These are phyloP conservation scores for Paramecium tetraurelia DNA, from an alignment of 73 alveolate genomes.

Conservation along the genomic window DNA sequence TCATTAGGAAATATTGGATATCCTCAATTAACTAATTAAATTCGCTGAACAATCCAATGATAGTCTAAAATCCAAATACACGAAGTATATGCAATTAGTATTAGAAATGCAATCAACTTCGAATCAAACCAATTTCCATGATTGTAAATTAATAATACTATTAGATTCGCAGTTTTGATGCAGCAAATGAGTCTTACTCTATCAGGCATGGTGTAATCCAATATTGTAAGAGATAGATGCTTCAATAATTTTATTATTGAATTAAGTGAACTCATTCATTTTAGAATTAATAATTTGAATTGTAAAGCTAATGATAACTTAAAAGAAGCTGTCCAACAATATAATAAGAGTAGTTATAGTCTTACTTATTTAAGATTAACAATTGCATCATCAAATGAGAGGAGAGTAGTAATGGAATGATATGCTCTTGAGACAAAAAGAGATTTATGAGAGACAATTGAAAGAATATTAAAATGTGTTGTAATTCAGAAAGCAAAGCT, in stretches of 20 bases:
- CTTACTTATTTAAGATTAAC: background rate
- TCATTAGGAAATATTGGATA: background rate
- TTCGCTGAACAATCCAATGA: background rate
- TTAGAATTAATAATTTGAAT: background rate
- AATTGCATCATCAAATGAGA: background rate
- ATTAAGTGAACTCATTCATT: background rate
- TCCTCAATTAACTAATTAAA: background rate
- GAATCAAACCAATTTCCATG: background rate
- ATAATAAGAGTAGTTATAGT: background rate
- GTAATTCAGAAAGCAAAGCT: background rate
- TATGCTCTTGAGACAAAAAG: background rate
- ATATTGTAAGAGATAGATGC: background rate
- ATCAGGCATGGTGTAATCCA: background rate
- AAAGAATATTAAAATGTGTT: background rate
- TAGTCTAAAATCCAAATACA: background rate
- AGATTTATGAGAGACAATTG: background rate
- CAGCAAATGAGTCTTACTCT: background rate
- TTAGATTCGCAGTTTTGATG: background rate
- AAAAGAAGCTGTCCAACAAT: background rate
- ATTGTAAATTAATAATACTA: background rate
- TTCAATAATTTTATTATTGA: background rate
- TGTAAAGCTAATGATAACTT: background rate
- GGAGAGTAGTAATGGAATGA: constrained; percentile 18
- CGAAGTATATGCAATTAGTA: background rate
- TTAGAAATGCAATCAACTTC: background rate